phyloP scores from a whole-genome alignment of 805 yeast genomes.

The Schwanniomyces vanrijiae region DNA sequence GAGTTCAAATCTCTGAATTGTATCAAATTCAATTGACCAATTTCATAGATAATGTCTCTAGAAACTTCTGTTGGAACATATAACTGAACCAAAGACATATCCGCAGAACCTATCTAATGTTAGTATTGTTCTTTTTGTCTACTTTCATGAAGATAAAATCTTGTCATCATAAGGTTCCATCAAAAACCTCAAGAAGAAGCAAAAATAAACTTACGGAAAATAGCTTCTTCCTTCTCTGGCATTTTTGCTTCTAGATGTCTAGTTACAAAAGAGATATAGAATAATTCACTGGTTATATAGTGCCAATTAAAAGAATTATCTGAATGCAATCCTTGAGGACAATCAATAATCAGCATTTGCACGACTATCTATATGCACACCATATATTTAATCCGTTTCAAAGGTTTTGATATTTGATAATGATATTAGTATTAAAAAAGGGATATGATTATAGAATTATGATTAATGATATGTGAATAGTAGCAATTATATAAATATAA shows the following conservation, averaged over 20 bases:
- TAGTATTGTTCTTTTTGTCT: conserved; percentile 9
- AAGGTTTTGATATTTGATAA: too few relatives aligned
- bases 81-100: conserved; percentile 90
- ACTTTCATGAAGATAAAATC: neutral
- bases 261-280: neutral
- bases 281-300: neutral
- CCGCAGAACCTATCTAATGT: conserved; percentile 73
- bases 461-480: too few relatives aligned
- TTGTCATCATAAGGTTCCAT: neutral
- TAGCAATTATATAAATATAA: too few relatives aligned
- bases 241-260: conserved; percentile 8
- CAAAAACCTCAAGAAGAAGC: neutral
- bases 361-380: neutral
- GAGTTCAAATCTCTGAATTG: conserved; percentile 86
- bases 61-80: conserved; percentile 89
- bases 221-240: conserved; percentile 44
- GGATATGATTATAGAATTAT: too few relatives aligned
- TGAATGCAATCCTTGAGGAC: conserved; percentile 1
- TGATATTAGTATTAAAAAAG: too few relatives aligned
- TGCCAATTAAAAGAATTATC: neutral
- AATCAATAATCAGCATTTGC: neutral
- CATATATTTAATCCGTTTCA: neutral
- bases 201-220: conserved; percentile 41
- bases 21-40: conserved; percentile 83
- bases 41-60: conserved; percentile 77